phyloP scores from a whole-genome alignment of 2,329 filamentous ascomycete genomes.

The Botrytis sinoallii region DNA sequence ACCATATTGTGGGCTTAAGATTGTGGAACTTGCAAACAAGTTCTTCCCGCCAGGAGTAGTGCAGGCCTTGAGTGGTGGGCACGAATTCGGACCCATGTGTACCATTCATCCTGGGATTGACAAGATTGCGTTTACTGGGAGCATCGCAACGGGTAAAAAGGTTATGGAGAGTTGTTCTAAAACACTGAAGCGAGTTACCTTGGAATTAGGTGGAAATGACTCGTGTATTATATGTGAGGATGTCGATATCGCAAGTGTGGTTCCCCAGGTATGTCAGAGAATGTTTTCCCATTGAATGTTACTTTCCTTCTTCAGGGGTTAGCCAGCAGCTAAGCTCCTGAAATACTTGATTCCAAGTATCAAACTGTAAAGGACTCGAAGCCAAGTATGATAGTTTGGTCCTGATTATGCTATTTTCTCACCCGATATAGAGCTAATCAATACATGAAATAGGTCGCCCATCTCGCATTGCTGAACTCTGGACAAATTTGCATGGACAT shows the following conservation, averaged over 20 bases:
- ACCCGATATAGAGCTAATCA: neutral
- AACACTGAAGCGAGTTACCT: constrained; percentile 46
- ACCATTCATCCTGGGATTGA: constrained; percentile 52
- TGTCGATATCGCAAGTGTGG: constrained; percentile 46
- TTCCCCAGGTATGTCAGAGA: constrained; percentile 31
- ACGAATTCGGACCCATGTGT: constrained; percentile 52
- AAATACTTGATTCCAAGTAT: neutral
- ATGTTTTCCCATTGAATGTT: no score
- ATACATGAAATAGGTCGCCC: constrained; percentile 39
- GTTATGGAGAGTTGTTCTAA: constrained; percentile 46
- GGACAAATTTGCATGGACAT: constrained; percentile 51
- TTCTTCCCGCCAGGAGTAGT: constrained; percentile 53
- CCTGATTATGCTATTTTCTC: neutral
- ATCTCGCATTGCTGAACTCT: constrained; percentile 49
- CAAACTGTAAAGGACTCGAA: no score
- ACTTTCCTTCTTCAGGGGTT: no score
- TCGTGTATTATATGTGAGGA: constrained; percentile 51
- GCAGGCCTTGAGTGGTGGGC: constrained; percentile 41
- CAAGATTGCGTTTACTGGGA: constrained; percentile 59
- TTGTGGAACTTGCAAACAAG: constrained; percentile 48
- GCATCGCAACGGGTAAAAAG: constrained; percentile 48
- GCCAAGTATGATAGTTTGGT: neutral
- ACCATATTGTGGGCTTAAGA: constrained; percentile 50
- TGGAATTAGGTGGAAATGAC: constrained; percentile 52
- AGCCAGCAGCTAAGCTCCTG: no score